These are phyloP conservation scores for Xylariaceae sp. DNA, from an alignment of 2,329 filamentous ascomycete species.

Conservation along the genomic window DNA sequence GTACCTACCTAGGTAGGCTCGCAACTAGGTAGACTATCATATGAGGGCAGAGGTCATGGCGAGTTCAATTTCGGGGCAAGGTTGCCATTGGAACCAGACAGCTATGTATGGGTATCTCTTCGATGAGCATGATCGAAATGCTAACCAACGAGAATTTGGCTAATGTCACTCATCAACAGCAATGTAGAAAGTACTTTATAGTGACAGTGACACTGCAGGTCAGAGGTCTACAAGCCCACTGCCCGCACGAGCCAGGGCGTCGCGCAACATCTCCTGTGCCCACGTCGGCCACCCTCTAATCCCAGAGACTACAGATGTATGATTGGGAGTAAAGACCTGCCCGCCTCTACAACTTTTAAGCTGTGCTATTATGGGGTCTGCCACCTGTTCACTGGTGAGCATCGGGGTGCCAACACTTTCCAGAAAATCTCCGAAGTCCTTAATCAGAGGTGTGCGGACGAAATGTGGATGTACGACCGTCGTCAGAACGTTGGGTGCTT, in stretches of 20 bases:
- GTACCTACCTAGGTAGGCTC: no score
- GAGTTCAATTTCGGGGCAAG: no score
- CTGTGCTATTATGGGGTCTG: slow-evolving; percentile 16
- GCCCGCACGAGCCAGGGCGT: slow-evolving; percentile 1
- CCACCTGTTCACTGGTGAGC: slow-evolving; percentile 15
- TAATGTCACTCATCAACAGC: no score
- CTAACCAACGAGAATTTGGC: no score
- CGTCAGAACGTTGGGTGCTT: slow-evolving; percentile 14
- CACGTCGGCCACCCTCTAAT: slow-evolving; percentile 18
- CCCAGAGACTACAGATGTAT: background rate
- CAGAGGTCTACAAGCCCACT: no score
- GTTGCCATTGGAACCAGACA: no score
- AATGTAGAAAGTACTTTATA: no score
- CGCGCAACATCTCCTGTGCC: slow-evolving; percentile 12
- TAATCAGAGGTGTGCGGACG: slow-evolving; percentile 15
- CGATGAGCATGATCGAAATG: no score
- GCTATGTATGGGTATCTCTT: no score
- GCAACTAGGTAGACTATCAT: no score
- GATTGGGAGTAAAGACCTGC: slow-evolving; percentile 13
- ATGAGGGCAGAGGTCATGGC: no score
- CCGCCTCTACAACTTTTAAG: slow-evolving; percentile 15
- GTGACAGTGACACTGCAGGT: no score
- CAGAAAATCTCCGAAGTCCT: slow-evolving; percentile 3
- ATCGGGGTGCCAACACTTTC: slow-evolving; percentile 8
- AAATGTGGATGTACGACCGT: slow-evolving; percentile 18